A percentile compares a stretch with the other conserved stretches of the same genome.
Evolutionary conservation across 176 grass and related monocot species (phyloP).

Genomic region (sorghum (Sorghum bicolor)): DNA sequence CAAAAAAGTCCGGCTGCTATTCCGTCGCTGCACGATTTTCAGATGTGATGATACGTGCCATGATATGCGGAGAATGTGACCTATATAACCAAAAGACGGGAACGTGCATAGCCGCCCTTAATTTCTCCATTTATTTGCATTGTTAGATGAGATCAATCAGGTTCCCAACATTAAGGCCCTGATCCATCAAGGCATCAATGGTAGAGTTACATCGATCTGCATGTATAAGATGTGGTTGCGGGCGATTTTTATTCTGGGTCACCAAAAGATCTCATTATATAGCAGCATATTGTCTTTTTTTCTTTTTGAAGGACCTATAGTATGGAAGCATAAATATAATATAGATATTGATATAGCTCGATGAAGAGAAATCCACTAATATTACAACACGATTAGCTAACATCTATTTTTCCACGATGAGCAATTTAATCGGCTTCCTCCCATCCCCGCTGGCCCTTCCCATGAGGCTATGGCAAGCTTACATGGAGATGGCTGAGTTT

Average conservation of each 20-base stretch:
- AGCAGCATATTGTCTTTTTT: too few species aligned
- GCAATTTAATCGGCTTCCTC: too few species aligned
- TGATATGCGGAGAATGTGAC: neutral
- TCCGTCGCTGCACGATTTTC: neutral
- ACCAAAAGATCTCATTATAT: neutral
- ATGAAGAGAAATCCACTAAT: too few species aligned
- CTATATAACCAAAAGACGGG: slow-evolving; percentile 1
- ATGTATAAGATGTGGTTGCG: neutral
- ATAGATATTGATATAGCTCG: too few species aligned
- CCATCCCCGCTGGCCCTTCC: too few species aligned
- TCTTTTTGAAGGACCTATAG: too few species aligned
- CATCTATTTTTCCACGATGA: too few species aligned
- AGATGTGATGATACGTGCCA: neutral
- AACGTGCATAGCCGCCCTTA: neutral
- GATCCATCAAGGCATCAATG: neutral
- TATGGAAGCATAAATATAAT: too few species aligned
- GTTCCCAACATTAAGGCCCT: neutral
- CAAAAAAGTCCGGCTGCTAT: neutral
- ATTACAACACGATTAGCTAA: too few species aligned
- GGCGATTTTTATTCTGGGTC: neutral
- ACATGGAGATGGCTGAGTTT: too few species aligned
- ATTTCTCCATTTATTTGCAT: neutral
- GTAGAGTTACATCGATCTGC: neutral
- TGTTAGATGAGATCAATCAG: neutral
- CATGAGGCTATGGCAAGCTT: too few species aligned